A percentile compares a stretch with the other conserved stretches of the same genome.
phyloP scores from a whole-genome alignment of 164 flowering plant genomes.

The Aristolochia californica region DNA sequence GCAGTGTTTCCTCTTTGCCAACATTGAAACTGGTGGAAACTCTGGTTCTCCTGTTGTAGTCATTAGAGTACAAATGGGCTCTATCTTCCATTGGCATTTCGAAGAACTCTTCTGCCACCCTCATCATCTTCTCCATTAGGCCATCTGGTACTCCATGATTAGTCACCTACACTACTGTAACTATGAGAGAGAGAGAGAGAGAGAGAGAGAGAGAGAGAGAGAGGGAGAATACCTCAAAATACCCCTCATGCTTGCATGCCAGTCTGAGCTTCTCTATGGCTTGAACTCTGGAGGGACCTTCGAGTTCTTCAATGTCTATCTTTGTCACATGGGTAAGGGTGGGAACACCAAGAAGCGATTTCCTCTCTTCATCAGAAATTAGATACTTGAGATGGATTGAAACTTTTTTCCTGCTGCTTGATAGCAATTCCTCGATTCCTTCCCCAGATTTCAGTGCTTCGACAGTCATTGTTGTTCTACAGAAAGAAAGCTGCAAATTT shows the following conservation, averaged over 20 bases:
- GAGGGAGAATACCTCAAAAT: constrained; percentile 12
- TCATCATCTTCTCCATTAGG: constrained; percentile 8
- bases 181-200: neutral
- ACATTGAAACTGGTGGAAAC: constrained; percentile 18
- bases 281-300: neutral
- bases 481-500: too few relatives aligned
- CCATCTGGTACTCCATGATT: neutral
- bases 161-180: neutral
- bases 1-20: constrained; percentile 22
- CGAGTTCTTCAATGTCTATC: neutral
- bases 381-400: neutral
- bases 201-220: neutral
- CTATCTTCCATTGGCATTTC: constrained; percentile 30
- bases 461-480: neutral
- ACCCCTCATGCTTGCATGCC: constrained; percentile 7
- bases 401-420: neutral
- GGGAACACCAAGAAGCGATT: neutral
- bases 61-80: constrained; percentile 21
- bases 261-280: neutral
- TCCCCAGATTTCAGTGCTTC: neutral
- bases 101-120: constrained; percentile 25
- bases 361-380: neutral
- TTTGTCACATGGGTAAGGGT: neutral
- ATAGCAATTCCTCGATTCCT: neutral
- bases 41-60: constrained; percentile 18